Percentiles rank a stretch among this genome's conserved stretches.
These are phyloP conservation scores for Daldinia childiae DNA, from an alignment of 495 filamentous ascomycete species.

Conservation along the genomic window DNA sequence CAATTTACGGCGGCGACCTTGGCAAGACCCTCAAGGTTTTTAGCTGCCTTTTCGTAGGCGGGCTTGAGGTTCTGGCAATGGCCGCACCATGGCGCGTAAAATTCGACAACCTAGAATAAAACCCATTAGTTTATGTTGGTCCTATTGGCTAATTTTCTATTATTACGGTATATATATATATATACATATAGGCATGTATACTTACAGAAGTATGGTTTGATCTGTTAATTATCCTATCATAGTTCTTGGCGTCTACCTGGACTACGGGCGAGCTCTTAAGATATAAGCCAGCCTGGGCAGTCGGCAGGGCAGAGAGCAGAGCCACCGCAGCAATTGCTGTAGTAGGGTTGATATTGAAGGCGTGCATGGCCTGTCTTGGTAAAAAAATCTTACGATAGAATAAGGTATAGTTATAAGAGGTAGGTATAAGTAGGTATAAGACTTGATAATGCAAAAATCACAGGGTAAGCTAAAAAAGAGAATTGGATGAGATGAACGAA, in stretches of 20 bases:
- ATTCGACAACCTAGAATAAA: conserved; percentile 67
- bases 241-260: conserved; percentile 84
- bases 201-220: conserved; percentile 93
- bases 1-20: conserved; percentile 96
- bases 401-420: neutral
- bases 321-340: conserved; percentile 57
- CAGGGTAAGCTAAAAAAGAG: no score
- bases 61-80: conserved; percentile 97
- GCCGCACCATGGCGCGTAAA: conserved; percentile 96
- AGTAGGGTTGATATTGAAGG: conserved; percentile 50
- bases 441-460: neutral
- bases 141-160: neutral
- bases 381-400: conserved; percentile 17
- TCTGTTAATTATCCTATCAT: conserved; percentile 83
- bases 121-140: conserved; percentile 1
- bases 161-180: neutral
- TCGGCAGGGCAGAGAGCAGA: conserved; percentile 63
- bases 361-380: conserved; percentile 51
- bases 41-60: conserved; percentile 92
- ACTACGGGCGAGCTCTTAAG: conserved; percentile 87
- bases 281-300: conserved; percentile 78
- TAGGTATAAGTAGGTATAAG: neutral
- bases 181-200: no score
- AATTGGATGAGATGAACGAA: no score
- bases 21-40: conserved; percentile 85